Conservation (phyloP, 2,329 filamentous ascomycete genomes). For the Aspergillus luchuensis region DNA sequence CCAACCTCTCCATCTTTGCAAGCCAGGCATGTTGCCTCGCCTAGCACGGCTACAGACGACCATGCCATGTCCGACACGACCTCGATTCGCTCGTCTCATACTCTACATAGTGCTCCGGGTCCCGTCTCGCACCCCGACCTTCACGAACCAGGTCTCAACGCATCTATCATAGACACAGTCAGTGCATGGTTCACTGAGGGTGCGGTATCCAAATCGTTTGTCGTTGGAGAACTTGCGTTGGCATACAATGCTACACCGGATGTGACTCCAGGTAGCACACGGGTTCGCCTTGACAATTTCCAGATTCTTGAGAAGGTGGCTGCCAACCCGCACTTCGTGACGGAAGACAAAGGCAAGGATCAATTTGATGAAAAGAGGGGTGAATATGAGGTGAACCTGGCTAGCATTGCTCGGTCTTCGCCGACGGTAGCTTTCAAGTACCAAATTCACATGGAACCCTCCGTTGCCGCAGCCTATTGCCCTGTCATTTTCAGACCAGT, state of each 20-base stretch:
- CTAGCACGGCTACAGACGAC: constrained; percentile 61
- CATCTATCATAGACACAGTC: constrained; percentile 90
- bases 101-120: constrained; percentile 66
- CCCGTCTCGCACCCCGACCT: constrained; percentile 81
- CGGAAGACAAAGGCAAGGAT: constrained; percentile 52
- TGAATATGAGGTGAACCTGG: constrained; percentile 75
- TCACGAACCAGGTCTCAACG: constrained; percentile 75
- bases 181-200: constrained; percentile 80
- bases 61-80: constrained; percentile 80
- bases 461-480: constrained; percentile 60
- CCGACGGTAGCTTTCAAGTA: constrained; percentile 85
- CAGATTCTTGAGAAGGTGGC: constrained; percentile 85
- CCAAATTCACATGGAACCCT: constrained; percentile 72
- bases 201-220: constrained; percentile 67
- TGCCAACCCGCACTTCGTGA: constrained; percentile 88
- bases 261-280: constrained; percentile 54
- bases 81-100: constrained; percentile 86
- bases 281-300: constrained; percentile 85
- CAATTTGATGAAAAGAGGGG: constrained; percentile 64
- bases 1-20: constrained; percentile 41
- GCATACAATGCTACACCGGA: constrained; percentile 63
- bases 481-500: constrained; percentile 72
- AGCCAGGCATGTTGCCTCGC: constrained; percentile 47
- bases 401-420: constrained; percentile 66
- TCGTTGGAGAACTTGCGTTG: constrained; percentile 87